Base-by-base conservation (phyloP, 192 early-diverging fungal genomes). In the Coemansia sp. region DNA sequence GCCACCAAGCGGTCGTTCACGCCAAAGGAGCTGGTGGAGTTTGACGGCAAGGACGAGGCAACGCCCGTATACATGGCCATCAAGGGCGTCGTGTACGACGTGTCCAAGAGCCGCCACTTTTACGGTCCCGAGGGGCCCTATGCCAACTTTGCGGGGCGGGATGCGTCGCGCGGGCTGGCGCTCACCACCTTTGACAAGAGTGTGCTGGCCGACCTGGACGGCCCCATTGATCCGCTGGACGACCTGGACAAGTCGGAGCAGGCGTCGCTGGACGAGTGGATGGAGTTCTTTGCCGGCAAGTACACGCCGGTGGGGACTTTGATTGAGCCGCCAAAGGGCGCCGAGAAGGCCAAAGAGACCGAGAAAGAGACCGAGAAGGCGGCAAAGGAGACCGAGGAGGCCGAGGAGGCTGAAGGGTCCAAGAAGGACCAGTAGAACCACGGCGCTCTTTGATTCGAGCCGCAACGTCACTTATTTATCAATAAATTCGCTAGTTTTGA, bases 121-220 rank as follows among this genome's bases (percentile, higher is more conserved):
- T 97, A 97, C 60, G 94, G 94, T 0, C 94, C 94, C 25, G 64
- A 33, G 7, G 91, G 91, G 4, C 90, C 87, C n/a, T 98, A 98
- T 55, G 86, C 82, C 22, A 94, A 92, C 78, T 98, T 96, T 82
- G 85, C 92, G 5, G 95, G 95, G 2, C 81, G 86, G n/a, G 95
- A 98, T 75, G 92, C 95, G 12, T 93, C 91, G 14, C 81, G 95
- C 23, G 92, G 95, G 0, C 67, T 98, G 45, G 87, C 92, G 28
- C 85, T 92, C 59, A 77, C 87, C 45, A 87, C 85, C 35, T 94
- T 98, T 56, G 88, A 91, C 49, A 67, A 55, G 36, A 73, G 76
- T 8, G 78, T 94, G 73, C 44, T 97, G 44, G 57, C 73, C 1
- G 76, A 79, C n/a, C 31, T 84, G 16, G 78, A 87, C 27, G 76